Evolutionary conservation across 371 early-diverging fungal genomes (phyloP).

Genomic region (Chytridium lagenaria): DNA sequence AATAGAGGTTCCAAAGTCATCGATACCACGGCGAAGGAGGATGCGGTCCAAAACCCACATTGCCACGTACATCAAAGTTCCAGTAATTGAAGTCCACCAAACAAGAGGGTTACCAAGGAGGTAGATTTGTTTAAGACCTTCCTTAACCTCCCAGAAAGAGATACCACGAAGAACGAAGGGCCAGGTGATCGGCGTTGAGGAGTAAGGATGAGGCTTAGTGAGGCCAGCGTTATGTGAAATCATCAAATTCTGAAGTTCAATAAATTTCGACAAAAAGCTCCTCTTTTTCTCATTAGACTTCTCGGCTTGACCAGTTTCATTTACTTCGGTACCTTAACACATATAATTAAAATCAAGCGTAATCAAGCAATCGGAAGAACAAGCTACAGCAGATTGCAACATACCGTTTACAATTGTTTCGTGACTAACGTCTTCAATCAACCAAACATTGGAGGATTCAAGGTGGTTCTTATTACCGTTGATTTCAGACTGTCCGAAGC

Average conservation of each 20-base stretch:
- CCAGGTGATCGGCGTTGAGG: constrained; percentile 78
- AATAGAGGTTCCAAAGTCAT: constrained; percentile 64
- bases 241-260: constrained; percentile 84
- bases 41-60: constrained; percentile 67
- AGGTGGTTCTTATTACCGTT: constrained; percentile 91
- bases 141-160: constrained; percentile 81
- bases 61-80: constrained; percentile 66
- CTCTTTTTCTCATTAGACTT: constrained; percentile 46
- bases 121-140: constrained; percentile 75
- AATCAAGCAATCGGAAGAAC: too few species aligned
- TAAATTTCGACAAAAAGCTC: constrained; percentile 78
- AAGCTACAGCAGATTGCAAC: too few species aligned
- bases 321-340: too few species aligned
- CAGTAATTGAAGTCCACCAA: constrained; percentile 83
- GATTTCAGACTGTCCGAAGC: constrained; percentile 90
- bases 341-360: too few species aligned
- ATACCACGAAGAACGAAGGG: constrained; percentile 85
- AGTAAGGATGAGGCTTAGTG: constrained; percentile 87
- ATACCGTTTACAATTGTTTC: constrained; percentile 45
- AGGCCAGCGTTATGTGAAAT: constrained; percentile 80
- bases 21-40: constrained; percentile 75
- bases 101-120: constrained; percentile 96
- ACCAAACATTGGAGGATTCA: constrained; percentile 81
- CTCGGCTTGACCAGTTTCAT: constrained; percentile 26
- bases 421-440: constrained; percentile 51